phyloP scores from a whole-genome alignment of 768 basidiomycete species.

The Tricholomella constricta region DNA sequence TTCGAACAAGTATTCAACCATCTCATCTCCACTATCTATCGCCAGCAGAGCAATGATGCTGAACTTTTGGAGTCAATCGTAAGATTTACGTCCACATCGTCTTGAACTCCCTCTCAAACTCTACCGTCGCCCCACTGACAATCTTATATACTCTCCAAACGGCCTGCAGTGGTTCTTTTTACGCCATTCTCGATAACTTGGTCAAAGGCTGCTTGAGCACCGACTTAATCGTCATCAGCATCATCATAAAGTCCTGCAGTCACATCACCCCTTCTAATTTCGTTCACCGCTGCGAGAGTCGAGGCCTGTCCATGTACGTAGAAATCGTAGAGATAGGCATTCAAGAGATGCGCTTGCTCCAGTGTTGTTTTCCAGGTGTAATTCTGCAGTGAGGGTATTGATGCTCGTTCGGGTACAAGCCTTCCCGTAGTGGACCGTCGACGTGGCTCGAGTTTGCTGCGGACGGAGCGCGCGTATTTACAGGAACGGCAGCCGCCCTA shows the following conservation, averaged over 20 bases:
- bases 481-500: conserved; percentile 34
- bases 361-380: neutral
- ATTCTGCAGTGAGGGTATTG: conserved; percentile 55
- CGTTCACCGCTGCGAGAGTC: conserved; percentile 53
- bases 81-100: conserved; percentile 57
- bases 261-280: conserved; percentile 60
- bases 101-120: conserved; percentile 62
- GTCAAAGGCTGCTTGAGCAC: conserved; percentile 49
- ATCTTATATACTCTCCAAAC: conserved; percentile 63
- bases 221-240: conserved; percentile 49
- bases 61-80: too few species aligned
- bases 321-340: conserved; percentile 72
- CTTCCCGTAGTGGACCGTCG: conserved; percentile 54
- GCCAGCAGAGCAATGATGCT: too few species aligned
- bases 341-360: conserved; percentile 37
- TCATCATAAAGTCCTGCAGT: conserved; percentile 58
- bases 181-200: conserved; percentile 18
- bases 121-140: conserved; percentile 40
- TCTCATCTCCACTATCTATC: too few species aligned
- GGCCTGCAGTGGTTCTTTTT: too few species aligned
- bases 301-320: conserved; percentile 62
- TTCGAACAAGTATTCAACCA: too few species aligned
- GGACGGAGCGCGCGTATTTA: conserved; percentile 57
- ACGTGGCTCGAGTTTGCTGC: conserved; percentile 69
- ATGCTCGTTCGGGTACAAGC: conserved; percentile 58